Conservation (phyloP, 805 yeast genomes). For the Candida chauliodis region DNA sequence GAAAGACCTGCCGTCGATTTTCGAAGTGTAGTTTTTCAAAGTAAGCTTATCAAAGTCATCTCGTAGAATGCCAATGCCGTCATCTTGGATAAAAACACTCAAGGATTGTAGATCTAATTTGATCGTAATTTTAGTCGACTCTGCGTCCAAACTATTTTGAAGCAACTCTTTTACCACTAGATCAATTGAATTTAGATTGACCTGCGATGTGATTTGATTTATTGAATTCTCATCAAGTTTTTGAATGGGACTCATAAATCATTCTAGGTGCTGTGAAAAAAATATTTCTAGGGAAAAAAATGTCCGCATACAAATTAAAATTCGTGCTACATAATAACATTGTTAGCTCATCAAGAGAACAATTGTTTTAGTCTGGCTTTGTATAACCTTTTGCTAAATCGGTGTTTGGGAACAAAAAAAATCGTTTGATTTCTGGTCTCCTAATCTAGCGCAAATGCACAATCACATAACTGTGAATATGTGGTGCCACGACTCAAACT, state of each 20-base stretch:
- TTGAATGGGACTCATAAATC: conserved; percentile 5
- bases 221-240: conserved; percentile 14
- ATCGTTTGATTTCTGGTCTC: too few species aligned
- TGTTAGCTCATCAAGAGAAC: too few species aligned
- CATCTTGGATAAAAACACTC: conserved; percentile 49
- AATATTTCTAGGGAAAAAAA: too few species aligned
- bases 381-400: too few species aligned
- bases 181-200: conserved; percentile 28
- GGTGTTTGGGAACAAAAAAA: too few species aligned
- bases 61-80: conserved; percentile 66
- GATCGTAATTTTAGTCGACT: conserved; percentile 38
- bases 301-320: too few species aligned
- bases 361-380: too few species aligned
- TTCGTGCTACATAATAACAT: too few species aligned
- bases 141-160: conserved; percentile 55
- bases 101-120: conserved; percentile 28
- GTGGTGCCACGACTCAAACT: too few species aligned
- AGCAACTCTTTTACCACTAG: conserved; percentile 49
- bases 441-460: too few species aligned
- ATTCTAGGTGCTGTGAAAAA: too few species aligned
- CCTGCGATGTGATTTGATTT: conserved; percentile 26
- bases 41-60: conserved; percentile 49
- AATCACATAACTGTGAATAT: too few species aligned
- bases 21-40: conserved; percentile 39
- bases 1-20: conserved; percentile 28